Base-by-base conservation (phyloP, 2,329 filamentous ascomycete species). In the Cryphonectria parasitica region DNA sequence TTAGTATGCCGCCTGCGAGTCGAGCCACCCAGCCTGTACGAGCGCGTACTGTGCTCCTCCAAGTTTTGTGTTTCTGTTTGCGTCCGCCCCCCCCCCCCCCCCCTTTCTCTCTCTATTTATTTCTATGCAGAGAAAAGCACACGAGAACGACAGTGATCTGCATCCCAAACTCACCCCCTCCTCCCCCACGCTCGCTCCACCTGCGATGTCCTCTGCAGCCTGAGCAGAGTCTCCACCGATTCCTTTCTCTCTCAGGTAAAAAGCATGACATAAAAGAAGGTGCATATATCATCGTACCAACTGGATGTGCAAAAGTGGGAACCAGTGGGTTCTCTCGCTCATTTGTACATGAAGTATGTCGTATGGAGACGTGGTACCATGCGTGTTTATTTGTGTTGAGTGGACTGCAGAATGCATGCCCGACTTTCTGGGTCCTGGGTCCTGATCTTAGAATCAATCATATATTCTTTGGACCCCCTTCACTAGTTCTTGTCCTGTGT, bases 341-440 rank as follows among this genome's bases (percentile, higher is more conserved):
- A 34, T 49, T 25, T 45, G n/a, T 28, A 43, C 34, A 34, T 25
- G 63, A 1, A 15, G 36, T 8, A 63, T 39, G 62, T 25, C n/a
- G 36, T 17, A 64, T 64, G 28, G 28, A 43, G 58, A 61, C 36
- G 49, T 58, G 56, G 41, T 39, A 62, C 31, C 41, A 62, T 34
- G 17, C 56, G 22, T 41, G 41, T 56, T 11, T 39, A 56, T 52
- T 56, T 66, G 63, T 49, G 49, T 70, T 72, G 62, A 70, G 67
- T 69, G 63, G 56, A 36, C 34, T 58, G 61, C 36, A 39, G 11
- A 0, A 39, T 39, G 36, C 71, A 66, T 39, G 68, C 65, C 71
- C 71, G 22, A 70, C 15, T 25, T 49, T 41, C 31, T 69, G 67
- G 41, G 34, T 36, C 52, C 64, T 36, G 17, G 34, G 64, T n/a